Evolutionary conservation across 306 rosid genomes (phyloP), one percentile per base, ranked within the genome.

Genomic region (Cucumis melo): DNA sequence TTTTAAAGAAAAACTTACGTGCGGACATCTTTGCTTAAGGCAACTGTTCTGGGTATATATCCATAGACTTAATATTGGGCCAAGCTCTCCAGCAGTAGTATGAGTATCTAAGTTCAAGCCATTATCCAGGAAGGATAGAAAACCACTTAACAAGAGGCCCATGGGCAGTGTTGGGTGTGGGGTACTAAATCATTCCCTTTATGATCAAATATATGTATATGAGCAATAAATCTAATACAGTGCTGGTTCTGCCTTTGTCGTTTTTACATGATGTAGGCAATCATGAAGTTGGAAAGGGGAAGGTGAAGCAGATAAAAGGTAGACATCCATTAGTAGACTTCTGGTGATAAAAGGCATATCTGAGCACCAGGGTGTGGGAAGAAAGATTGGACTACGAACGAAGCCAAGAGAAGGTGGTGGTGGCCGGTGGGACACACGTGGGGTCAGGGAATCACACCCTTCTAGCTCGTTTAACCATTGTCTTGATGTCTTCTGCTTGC

Each of bases 311-410:
- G 57, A 24, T 70, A 23, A 46, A 24, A 24, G 57, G 13, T 56
- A 44, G 75, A 23, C 20, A 70, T 46, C 57, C 57, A 27, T 14
- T 15, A 20, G 39, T 29, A 71, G 74, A 17, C 53, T 21, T 44
- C 42, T 42, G 46, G 71, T 63, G 48, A 20, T 46, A 46, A 14
- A 29, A 46, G 76, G 34, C 15, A 14, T 17, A 8, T 53, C 44
- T 48, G 77, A 53, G 38, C 54, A 54, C 61, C 76, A 51, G 60
- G 61, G 23, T 72, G 60, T 50, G 44, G 76, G 74, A 46, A 70
- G 75, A 21, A 46, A 70, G 75, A 21, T 48, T 21, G 38, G 17
- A 48, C 54, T 23, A 15, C 57, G 38, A 14, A 24, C 11, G 21
- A 41, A 71, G 29, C 27, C 32, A 73, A n/a, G 41, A 39, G 55